Percentiles rank a stretch among this genome's conserved stretches.
Evolutionary conservation across 2,329 filamentous ascomycete genomes (phyloP).

Genomic region (Epichloe gansuensis): DNA sequence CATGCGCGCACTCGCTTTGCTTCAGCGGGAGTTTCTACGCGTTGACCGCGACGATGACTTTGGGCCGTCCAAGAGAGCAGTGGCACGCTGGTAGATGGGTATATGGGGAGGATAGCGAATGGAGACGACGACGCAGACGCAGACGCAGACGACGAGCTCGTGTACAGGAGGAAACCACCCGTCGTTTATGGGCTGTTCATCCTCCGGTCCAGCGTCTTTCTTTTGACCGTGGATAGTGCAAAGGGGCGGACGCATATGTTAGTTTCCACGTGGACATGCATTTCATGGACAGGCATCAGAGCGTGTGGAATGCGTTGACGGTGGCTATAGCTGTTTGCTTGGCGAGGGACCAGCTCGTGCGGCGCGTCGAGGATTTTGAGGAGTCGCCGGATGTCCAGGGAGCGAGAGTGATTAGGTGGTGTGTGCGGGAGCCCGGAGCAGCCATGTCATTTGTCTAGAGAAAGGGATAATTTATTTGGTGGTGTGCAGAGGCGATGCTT

Average conservation of each 20-base stretch:
- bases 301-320: slow-evolving; percentile 34
- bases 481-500: too few species aligned
- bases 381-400: slow-evolving; percentile 16
- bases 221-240: slow-evolving; percentile 28
- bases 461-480: neutral
- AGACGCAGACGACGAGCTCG: neutral
- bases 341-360: slow-evolving; percentile 28
- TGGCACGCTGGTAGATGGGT: slow-evolving; percentile 6
- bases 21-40: slow-evolving; percentile 25
- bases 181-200: slow-evolving; percentile 33
- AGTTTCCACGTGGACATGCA: slow-evolving; percentile 31
- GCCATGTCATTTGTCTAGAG: neutral
- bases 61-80: slow-evolving; percentile 15
- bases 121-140: slow-evolving; percentile 2
- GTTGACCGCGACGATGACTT: slow-evolving; percentile 15
- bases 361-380: slow-evolving; percentile 24
- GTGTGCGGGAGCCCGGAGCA: neutral
- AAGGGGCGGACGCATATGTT: slow-evolving; percentile 23
- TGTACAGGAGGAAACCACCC: slow-evolving; percentile 22
- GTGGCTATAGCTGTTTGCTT: slow-evolving; percentile 27
- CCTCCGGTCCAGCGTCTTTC: slow-evolving; percentile 25
- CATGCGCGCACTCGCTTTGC: slow-evolving; percentile 22
- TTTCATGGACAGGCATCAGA: slow-evolving; percentile 26
- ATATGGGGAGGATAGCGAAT: neutral
- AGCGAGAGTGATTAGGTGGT: slow-evolving; percentile 25